A percentile compares a stretch with the other conserved stretches of the same genome.
phyloP scores from a whole-genome alignment of 1,139 yeast species.

The Candida glucosophila region DNA sequence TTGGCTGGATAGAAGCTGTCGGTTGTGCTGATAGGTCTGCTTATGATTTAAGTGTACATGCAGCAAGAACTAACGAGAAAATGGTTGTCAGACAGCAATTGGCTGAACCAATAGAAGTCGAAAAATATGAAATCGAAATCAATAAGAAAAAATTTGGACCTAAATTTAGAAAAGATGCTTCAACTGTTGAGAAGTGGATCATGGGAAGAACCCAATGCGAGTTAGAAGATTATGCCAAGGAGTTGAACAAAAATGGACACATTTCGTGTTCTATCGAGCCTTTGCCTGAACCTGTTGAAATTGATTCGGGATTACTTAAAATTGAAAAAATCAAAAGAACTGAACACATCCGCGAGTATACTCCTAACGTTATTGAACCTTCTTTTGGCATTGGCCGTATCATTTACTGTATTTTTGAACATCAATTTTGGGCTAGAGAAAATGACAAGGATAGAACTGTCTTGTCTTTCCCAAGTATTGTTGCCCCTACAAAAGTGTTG shows the following conservation, averaged over 20 bases:
- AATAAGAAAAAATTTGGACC: constrained; percentile 97
- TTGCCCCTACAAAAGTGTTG: constrained; percentile 96
- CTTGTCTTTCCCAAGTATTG: constrained; percentile 87
- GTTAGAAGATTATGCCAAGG: constrained; percentile 66
- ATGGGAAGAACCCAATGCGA: constrained; percentile 74
- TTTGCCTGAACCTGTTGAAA: constrained; percentile 54
- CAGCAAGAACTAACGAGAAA: constrained; percentile 92
- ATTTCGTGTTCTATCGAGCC: constrained; percentile 57
- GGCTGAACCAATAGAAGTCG: constrained; percentile 75
- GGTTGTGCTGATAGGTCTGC: constrained; percentile 99
- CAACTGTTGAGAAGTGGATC: constrained; percentile 79
- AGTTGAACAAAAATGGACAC: constrained; percentile 56
- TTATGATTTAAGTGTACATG: constrained; percentile 89
- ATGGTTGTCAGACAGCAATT: constrained; percentile 88
- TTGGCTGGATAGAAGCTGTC: constrained; percentile 99
- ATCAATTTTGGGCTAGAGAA: constrained; percentile 90
- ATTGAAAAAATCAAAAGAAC: constrained; percentile 74
- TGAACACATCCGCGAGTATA: constrained; percentile 89
- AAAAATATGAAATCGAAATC: constrained; percentile 73
- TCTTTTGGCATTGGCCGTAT: constrained; percentile 99
- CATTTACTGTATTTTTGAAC: constrained; percentile 87
- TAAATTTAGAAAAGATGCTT: constrained; percentile 93
- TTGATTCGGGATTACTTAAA: constrained; percentile 61
- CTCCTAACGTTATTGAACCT: constrained; percentile 98
- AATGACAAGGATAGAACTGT: constrained; percentile 89